Percentiles rank a stretch among this genome's conserved stretches.
phyloP scores from a whole-genome alignment of 768 basidiomycete genomes.

The Rubroboletus pulcherrimus region DNA sequence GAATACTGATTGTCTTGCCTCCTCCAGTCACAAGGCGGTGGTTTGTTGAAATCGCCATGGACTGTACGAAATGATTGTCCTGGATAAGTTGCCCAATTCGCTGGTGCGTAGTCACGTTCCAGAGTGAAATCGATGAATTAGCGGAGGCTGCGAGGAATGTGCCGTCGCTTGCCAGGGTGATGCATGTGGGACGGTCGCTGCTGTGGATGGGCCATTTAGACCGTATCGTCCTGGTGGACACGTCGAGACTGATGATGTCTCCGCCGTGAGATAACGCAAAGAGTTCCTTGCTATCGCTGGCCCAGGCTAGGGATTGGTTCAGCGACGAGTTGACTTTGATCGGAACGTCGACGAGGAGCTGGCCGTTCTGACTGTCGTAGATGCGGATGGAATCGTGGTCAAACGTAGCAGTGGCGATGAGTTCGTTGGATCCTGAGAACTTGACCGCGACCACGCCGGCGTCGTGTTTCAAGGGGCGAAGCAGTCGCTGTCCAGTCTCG shows the following conservation, averaged over 20 bases:
- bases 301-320: neutral
- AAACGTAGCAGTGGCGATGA: neutral
- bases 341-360: neutral
- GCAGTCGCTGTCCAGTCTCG: neutral
- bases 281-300: neutral
- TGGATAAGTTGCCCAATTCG: constrained; percentile 5
- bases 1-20: neutral
- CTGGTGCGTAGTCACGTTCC: constrained; percentile 5
- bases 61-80: neutral
- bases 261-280: neutral
- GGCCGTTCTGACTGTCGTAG: neutral
- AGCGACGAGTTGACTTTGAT: neutral
- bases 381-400: neutral
- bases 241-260: neutral
- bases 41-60: constrained; percentile 5
- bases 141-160: constrained; percentile 5
- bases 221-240: neutral
- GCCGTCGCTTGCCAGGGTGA: neutral
- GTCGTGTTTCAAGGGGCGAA: neutral
- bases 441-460: neutral
- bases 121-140: constrained; percentile 7
- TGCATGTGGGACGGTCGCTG: neutral
- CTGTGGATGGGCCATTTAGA: neutral
- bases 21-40: constrained; percentile 4
- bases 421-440: constrained; percentile 2